Evolutionary conservation across 2,329 filamentous ascomycete genomes (phyloP).

Genomic region (Sporothrix dimorphospora): DNA sequence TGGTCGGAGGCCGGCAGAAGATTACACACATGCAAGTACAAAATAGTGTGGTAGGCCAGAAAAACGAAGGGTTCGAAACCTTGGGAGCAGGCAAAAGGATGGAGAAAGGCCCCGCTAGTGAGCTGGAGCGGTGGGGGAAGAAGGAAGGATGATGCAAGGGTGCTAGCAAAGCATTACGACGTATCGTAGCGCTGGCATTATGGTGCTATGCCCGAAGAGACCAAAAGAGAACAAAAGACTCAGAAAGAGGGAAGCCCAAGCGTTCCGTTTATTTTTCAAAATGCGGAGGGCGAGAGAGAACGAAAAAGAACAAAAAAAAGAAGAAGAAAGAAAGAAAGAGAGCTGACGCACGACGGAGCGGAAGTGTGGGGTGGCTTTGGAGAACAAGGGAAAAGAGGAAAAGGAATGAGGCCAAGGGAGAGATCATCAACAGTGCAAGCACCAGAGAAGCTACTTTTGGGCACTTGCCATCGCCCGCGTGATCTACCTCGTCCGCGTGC

Average conservation of each 20-base stretch:
- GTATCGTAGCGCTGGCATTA: background rate
- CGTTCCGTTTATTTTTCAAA: background rate
- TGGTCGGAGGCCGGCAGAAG: conserved; percentile 12
- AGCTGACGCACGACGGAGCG: background rate
- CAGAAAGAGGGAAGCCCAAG: background rate
- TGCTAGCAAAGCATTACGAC: background rate
- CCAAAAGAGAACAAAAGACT: too few species aligned
- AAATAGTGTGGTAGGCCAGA: conserved; percentile 6
- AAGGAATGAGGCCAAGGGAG: background rate
- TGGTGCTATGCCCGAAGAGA: background rate
- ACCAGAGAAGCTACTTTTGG: background rate
- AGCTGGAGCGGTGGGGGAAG: background rate
- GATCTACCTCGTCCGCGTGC: background rate
- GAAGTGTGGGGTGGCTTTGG: conserved; percentile 2
- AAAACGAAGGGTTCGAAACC: background rate
- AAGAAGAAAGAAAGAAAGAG: background rate
- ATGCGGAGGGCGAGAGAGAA: background rate
- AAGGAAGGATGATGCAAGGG: background rate
- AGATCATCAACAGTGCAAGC: background rate
- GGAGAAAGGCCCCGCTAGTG: background rate
- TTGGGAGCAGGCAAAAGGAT: background rate
- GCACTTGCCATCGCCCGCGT: background rate
- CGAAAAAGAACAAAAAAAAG: background rate
- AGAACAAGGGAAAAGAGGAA: background rate
- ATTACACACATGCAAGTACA: background rate